These are phyloP conservation scores for Epichloe baconii DNA, from an alignment of 2,329 filamentous ascomycete genomes.

Conservation along the genomic window DNA sequence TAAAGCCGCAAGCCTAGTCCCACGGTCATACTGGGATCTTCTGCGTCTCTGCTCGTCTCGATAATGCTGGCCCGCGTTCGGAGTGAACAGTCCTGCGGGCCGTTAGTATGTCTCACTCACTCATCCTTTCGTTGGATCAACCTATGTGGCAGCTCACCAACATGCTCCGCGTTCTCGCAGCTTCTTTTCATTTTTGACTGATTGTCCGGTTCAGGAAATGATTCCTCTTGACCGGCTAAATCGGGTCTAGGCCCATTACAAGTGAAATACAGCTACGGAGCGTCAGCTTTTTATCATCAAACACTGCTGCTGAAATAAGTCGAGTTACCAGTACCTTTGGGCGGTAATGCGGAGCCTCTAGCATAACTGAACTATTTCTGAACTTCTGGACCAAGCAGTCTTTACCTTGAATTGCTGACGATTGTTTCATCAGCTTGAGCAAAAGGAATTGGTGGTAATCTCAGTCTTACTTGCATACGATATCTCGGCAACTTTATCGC, in stretches of 20 bases:
- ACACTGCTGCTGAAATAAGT: not conserved
- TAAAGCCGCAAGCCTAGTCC: conserved; percentile 57
- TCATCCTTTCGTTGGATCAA: not conserved
- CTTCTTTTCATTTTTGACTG: conserved; percentile 77
- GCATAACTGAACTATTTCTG: conserved; percentile 91
- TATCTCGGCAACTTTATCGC: conserved; percentile 75
- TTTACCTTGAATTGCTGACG: conserved; percentile 72
- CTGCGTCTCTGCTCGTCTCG: conserved; percentile 65
- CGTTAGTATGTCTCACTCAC: not conserved
- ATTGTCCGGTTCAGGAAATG: conserved; percentile 71
- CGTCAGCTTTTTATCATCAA: not conserved
- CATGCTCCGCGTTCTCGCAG: conserved; percentile 73
- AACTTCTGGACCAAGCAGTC: conserved; percentile 91
- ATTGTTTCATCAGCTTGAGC: not conserved
- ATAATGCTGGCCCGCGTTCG: conserved; percentile 59
- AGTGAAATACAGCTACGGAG: conserved; percentile 37
- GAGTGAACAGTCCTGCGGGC: conserved; percentile 63
- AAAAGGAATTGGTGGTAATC: not conserved
- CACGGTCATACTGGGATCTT: conserved; percentile 69
- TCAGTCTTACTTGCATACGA: conserved; percentile 74
- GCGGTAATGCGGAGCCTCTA: conserved; percentile 67
- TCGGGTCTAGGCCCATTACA: conserved; percentile 33
- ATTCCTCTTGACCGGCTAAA: conserved; percentile 56
- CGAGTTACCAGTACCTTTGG: conserved; percentile 53
- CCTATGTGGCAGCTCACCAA: conserved; percentile 43